Percentiles rank a stretch among this genome's conserved stretches.
Conservation (phyloP, 768 basidiomycete species). For the Gyrodon lividus region DNA sequence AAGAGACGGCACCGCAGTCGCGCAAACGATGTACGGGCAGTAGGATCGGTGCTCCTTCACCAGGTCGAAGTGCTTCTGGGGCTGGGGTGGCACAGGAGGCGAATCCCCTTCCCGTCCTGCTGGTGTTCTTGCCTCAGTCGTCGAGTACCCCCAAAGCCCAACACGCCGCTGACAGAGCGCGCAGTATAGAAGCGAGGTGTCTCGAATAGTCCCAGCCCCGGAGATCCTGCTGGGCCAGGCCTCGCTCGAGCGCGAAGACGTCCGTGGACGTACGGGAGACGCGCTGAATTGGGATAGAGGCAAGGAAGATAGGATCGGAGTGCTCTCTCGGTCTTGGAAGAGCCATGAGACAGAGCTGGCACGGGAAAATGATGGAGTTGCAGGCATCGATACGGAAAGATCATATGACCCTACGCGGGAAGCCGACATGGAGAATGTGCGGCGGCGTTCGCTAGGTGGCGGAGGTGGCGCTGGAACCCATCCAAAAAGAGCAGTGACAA, state of each 20-base stretch:
- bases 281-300: slow-evolving; percentile 10
- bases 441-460: slow-evolving; percentile 11
- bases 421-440: slow-evolving; percentile 18
- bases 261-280: slow-evolving; percentile 14
- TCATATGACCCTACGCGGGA: slow-evolving; percentile 27
- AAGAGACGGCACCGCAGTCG: slow-evolving; percentile 61
- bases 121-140: slow-evolving; percentile 12
- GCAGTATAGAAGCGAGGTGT: slow-evolving; percentile 61
- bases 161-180: slow-evolving; percentile 73
- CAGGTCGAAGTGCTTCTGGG: slow-evolving; percentile 61
- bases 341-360: slow-evolving; percentile 31
- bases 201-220: slow-evolving; percentile 25
- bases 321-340: slow-evolving; percentile 16
- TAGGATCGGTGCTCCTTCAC: slow-evolving; percentile 82
- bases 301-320: slow-evolving; percentile 23
- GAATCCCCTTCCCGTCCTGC: slow-evolving; percentile 12
- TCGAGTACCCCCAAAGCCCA: slow-evolving; percentile 72
- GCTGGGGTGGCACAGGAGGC: slow-evolving; percentile 21
- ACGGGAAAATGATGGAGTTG: slow-evolving; percentile 33
- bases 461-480: slow-evolving; percentile 41
- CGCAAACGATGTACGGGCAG: slow-evolving; percentile 79
- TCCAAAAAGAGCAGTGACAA: slow-evolving; percentile 47
- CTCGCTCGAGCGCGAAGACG: slow-evolving; percentile 8
- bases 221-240: slow-evolving; percentile 2
- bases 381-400: slow-evolving; percentile 29